Base-by-base conservation (phyloP, 2,329 filamentous ascomycete genomes). In the Pseudocercospora musae region DNA sequence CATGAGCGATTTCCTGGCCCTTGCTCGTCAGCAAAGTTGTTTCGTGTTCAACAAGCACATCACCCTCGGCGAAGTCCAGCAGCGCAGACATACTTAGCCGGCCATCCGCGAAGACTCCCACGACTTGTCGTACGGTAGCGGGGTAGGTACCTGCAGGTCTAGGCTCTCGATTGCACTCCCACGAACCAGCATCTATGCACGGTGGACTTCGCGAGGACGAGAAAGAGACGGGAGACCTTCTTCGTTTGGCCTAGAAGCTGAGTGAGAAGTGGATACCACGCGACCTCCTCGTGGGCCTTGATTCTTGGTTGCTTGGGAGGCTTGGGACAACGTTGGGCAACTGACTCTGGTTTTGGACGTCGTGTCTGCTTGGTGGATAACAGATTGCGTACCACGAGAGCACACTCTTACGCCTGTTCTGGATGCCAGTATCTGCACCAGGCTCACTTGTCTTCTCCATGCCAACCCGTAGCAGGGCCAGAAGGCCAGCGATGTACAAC, bases 401-500 rank as follows among this genome's bases (percentile, higher is more conserved):
- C 4, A 15, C 20, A 0, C 13, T 49, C 9, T 21, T 9, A 25
- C 20, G 44, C 9, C 10, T 53, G 4, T 31, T 55, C 27, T 40
- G 58, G 13, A 57, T 58, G 61, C 53, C 44, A 44, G 57, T 33
- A 9, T 50, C 58, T 23, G 37, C 37, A 9, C 55, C 29, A 48
- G 55, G 37, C 21, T 49, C 57, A 11, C 50, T 63, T 31, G 44
- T 53, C 9, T 58, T 57, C 31, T 42, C 33, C 27, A 71, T 72
- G 70, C 68, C 70, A 21, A 58, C 68, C 20, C 62, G 70, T 56
- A 60, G 63, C 53, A 65, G 62, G 50, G 53, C 42, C 44, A 66
- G 69, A 46, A 67, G 70, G 46, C 64, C 71, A 42, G 72, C 71
- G 5, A 73, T 75, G 71, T 75, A 73, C 68, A 74, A 74, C 68